phyloP scores from a whole-genome alignment of 345 rosid species.

The Atalantia buxifolia region DNA sequence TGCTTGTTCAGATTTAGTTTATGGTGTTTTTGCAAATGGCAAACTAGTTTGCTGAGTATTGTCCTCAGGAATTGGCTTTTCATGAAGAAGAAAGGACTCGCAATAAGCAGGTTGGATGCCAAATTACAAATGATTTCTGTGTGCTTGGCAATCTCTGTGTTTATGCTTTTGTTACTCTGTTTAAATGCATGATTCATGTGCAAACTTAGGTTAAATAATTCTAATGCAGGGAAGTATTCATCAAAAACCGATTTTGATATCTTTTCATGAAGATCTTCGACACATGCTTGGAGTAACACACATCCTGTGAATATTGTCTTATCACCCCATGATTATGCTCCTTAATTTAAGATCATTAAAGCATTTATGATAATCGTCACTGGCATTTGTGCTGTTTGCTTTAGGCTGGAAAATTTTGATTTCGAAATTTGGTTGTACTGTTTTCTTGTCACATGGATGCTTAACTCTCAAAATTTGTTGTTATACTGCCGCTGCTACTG shows the following conservation, averaged over 20 bases:
- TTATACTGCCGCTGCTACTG: background rate
- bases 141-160: slow-evolving; percentile 6
- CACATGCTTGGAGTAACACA: background rate
- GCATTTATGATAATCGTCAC: background rate
- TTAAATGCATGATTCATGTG: background rate
- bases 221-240: slow-evolving; percentile 4
- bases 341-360: slow-evolving; percentile 2
- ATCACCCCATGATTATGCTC: background rate
- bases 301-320: background rate
- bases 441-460: background rate
- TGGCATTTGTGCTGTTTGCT: background rate
- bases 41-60: slow-evolving; percentile 15
- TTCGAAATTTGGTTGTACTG: background rate
- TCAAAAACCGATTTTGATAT: slow-evolving; percentile 5
- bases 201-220: slow-evolving; percentile 1
- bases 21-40: slow-evolving; percentile 3
- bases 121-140: background rate
- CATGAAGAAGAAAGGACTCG: slow-evolving; percentile 82
- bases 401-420: background rate
- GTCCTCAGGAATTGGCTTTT: slow-evolving; percentile 72
- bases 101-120: slow-evolving; percentile 70
- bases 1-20: slow-evolving; percentile 6
- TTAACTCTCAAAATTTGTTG: background rate
- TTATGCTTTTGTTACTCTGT: slow-evolving; percentile 11
- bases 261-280: background rate